These are phyloP conservation scores for Physaria fendleri DNA, from an alignment of 345 rosid species.

Conservation along the genomic window DNA sequence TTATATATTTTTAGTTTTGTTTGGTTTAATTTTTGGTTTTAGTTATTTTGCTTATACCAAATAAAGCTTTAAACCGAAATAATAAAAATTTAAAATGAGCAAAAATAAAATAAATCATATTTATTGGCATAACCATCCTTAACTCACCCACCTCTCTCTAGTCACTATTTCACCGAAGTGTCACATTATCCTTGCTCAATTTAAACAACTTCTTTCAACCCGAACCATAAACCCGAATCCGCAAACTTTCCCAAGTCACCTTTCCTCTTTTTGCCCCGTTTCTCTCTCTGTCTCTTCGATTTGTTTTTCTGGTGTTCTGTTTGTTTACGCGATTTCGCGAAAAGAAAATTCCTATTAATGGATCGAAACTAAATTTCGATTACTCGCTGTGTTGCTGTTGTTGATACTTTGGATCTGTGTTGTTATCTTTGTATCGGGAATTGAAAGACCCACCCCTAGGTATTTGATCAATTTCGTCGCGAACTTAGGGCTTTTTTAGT, in stretches of 20 bases:
- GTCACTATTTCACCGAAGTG: not conserved
- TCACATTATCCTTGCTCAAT: not conserved
- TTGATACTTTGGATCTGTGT: not conserved
- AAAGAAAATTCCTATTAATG: not conserved
- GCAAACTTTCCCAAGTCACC: not conserved
- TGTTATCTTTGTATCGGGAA: not conserved
- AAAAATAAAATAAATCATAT: not conserved
- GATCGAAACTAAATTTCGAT: not conserved
- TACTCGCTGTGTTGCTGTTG: not conserved
- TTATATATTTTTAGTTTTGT: too few relatives aligned
- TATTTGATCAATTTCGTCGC: constrained; percentile 9
- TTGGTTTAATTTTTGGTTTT: too few relatives aligned
- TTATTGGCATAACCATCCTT: not conserved
- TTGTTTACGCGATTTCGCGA: not conserved
- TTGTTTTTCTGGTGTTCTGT: not conserved
- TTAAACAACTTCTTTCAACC: not conserved
- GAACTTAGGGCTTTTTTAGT: constrained; percentile 7
- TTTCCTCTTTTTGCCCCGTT: not conserved
- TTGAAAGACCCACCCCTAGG: constrained; percentile 3
- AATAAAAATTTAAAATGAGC: not conserved
- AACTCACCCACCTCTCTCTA: not conserved
- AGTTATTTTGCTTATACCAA: too few relatives aligned
- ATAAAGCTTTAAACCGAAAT: too few relatives aligned
- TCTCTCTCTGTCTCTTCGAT: not conserved
- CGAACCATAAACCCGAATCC: not conserved